A percentile compares a stretch with the other conserved stretches of the same genome.
phyloP scores from a whole-genome alignment of 2,329 filamentous ascomycete species.

The Xylariaceae sp. region DNA sequence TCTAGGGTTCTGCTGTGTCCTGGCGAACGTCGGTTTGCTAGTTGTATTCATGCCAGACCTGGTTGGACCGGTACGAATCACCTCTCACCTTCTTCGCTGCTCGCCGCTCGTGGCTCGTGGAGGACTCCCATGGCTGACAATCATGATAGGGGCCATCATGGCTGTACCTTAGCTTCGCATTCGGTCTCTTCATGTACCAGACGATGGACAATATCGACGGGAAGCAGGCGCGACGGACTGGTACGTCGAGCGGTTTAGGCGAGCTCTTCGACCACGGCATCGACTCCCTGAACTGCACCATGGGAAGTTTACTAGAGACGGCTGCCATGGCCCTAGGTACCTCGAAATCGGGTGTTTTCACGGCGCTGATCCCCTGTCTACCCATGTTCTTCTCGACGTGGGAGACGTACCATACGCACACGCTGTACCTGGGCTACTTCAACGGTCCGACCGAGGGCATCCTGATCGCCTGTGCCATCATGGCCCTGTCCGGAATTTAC shows the following conservation, averaged over 20 bases:
- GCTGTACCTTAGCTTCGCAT: conserved; percentile 93
- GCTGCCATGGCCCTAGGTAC: conserved; percentile 90
- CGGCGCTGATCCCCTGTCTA: conserved; percentile 82
- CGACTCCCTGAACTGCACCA: conserved; percentile 94
- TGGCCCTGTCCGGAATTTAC: conserved; percentile 82
- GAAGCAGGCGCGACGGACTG: conserved; percentile 92
- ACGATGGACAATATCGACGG: conserved; percentile 99
- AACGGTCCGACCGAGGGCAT: conserved; percentile 96
- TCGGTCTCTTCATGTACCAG: conserved; percentile 97
- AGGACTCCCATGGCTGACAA: conserved; percentile 11
- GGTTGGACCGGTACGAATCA: conserved; percentile 69
- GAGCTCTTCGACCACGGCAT: conserved; percentile 99
- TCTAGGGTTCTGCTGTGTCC: conserved; percentile 89
- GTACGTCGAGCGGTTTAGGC: conserved; percentile 89
- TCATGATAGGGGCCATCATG: conserved; percentile 68
- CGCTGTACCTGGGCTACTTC: conserved; percentile 90
- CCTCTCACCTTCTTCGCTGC: neutral
- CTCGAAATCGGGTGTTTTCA: conserved; percentile 81
- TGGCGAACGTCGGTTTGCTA: conserved; percentile 72
- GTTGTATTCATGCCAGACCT: conserved; percentile 84
- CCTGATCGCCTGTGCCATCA: conserved; percentile 80
- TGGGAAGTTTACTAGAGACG: conserved; percentile 85
- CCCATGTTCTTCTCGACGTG: conserved; percentile 99
- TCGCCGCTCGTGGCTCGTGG: neutral
- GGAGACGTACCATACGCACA: conserved; percentile 99